phyloP scores from a whole-genome alignment of 805 yeast genomes.

The fission yeast (Schizosaccharomyces pombe) region DNA sequence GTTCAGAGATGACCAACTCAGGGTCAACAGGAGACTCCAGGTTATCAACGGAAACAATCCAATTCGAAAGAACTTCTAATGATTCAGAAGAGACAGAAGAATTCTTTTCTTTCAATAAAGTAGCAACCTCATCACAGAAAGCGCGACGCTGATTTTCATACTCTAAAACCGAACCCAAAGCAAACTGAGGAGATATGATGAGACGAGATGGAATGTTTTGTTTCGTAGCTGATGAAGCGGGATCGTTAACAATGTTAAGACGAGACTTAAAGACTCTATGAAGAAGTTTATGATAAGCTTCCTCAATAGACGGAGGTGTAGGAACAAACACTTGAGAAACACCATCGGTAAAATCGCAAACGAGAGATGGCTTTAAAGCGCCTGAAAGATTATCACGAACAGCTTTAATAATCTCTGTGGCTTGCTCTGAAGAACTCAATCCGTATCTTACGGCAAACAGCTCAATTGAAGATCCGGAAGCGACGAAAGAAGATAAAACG shows the following conservation, averaged over 20 bases:
- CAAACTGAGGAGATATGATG: conserved; percentile 49
- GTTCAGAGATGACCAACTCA: conserved; percentile 14
- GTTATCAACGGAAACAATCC: conserved; percentile 29
- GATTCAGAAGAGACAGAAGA: conserved; percentile 25
- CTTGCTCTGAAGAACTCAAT: conserved; percentile 11
- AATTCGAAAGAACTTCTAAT: conserved; percentile 36
- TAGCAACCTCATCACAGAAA: conserved; percentile 24
- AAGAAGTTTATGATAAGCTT: conserved; percentile 54
- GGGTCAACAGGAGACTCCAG: conserved; percentile 14
- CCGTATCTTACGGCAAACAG: conserved; percentile 18
- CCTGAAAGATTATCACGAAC: conserved; percentile 12
- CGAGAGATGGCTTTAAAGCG: conserved; percentile 38
- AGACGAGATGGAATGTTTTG: conserved; percentile 22
- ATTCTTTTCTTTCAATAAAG: conserved; percentile 14
- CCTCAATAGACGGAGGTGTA: conserved; percentile 27
- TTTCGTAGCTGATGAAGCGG: conserved; percentile 16
- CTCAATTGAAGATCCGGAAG: conserved; percentile 19
- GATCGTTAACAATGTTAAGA: conserved; percentile 34
- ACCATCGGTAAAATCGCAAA: conserved; percentile 31
- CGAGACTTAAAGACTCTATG: conserved; percentile 37
- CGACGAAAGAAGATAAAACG: conserved; percentile 23
- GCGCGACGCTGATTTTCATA: conserved; percentile 27
- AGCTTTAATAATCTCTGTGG: neutral
- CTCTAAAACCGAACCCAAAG: conserved; percentile 53
- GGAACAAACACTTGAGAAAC: conserved; percentile 11